Conservation (phyloP, 352 stramenopile genomes). For the Globisporangium solare region DNA sequence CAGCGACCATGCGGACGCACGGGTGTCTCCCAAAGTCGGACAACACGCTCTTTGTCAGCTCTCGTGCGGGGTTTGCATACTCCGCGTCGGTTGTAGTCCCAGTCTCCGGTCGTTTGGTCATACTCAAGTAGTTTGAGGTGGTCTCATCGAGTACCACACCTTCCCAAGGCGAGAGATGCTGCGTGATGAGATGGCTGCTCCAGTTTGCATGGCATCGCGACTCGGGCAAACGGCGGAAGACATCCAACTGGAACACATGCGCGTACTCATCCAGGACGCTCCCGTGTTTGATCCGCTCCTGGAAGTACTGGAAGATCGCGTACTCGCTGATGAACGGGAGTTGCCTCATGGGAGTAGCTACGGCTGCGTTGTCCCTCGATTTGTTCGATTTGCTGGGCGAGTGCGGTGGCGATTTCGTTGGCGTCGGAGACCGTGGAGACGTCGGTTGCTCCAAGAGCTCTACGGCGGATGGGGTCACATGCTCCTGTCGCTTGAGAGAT, state of each 20-base stretch:
- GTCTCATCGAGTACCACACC: conserved; percentile 25
- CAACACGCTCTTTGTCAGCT: conserved; percentile 20
- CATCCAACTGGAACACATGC: conserved; percentile 43
- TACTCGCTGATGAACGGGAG: conserved; percentile 26
- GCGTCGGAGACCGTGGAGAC: not conserved
- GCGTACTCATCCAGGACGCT: conserved; percentile 37
- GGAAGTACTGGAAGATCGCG: conserved; percentile 38
- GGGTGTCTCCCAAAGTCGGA: conserved; percentile 21
- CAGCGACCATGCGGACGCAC: conserved; percentile 43
- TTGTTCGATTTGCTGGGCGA: not conserved
- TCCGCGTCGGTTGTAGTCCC: not conserved
- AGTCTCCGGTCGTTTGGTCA: too few relatives aligned
- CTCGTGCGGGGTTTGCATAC: conserved; percentile 12
- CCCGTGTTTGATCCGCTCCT: conserved; percentile 25
- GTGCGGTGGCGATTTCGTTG: not conserved
- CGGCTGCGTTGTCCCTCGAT: not conserved
- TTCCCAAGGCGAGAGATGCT: conserved; percentile 28
- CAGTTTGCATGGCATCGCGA: not conserved
- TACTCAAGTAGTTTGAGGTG: not conserved
- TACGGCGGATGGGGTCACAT: conserved; percentile 19
- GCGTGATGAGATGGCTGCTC: conserved; percentile 1
- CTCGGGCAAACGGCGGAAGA: conserved; percentile 29
- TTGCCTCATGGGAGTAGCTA: not conserved
- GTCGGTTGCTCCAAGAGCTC: not conserved
- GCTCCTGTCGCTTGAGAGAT: conserved; percentile 35